These are phyloP conservation scores for Monosporozyma solicola DNA, from an alignment of 805 yeast species.

Conservation along the genomic window DNA sequence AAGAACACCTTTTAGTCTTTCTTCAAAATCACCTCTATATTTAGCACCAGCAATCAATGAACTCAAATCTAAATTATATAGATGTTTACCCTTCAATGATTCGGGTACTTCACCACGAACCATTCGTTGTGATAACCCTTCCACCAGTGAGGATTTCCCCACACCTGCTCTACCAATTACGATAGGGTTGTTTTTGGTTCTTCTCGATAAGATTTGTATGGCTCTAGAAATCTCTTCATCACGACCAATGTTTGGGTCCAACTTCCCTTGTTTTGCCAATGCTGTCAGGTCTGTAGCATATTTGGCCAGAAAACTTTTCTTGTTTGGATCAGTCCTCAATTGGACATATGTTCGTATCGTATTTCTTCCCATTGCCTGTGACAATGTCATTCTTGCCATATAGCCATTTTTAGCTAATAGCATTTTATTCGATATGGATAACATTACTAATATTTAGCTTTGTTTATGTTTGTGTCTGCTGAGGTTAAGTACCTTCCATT, in stretches of 20 bases:
- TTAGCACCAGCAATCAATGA: constrained; percentile 91
- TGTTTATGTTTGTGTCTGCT: not conserved
- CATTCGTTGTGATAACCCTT: constrained; percentile 91
- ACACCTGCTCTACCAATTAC: constrained; percentile 96
- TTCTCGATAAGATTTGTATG: constrained; percentile 79
- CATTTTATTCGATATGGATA: not conserved
- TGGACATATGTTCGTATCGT: constrained; percentile 13
- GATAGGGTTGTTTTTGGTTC: constrained; percentile 94
- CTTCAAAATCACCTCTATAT: constrained; percentile 93
- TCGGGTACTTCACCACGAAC: constrained; percentile 92
- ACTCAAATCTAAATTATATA: constrained; percentile 80
- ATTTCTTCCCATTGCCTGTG: not conserved
- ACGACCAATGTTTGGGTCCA: constrained; percentile 95
- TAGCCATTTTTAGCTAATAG: not conserved
- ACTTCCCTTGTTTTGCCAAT: constrained; percentile 78
- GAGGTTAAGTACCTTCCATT: too few species aligned
- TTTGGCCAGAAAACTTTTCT: constrained; percentile 69
- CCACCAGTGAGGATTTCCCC: constrained; percentile 95
- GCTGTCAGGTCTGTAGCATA: constrained; percentile 82
- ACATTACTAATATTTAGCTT: too few species aligned
- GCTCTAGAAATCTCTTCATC: constrained; percentile 93
- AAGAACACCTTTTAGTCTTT: constrained; percentile 69
- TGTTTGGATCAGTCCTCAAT: constrained; percentile 37
- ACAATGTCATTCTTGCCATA: not conserved
- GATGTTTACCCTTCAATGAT: constrained; percentile 75